Evolutionary conservation across 495 filamentous ascomycete species (phyloP).

Genomic region (Neurospora terricola): DNA sequence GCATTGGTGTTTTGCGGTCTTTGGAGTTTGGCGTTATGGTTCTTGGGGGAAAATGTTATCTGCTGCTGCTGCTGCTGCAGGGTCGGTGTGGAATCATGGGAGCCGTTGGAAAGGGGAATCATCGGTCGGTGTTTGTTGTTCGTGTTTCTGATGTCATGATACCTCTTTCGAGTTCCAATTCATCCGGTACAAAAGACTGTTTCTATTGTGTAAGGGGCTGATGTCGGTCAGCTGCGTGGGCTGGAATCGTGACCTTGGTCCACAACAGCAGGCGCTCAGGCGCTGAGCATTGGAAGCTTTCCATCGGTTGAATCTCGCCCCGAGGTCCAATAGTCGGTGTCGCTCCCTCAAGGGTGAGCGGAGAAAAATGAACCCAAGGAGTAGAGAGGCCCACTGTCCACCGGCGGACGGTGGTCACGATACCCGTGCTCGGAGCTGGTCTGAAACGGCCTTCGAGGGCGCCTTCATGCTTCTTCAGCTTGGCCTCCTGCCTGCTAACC

Average conservation of each 20-base stretch:
- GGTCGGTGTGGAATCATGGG: not conserved
- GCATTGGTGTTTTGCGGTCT: not conserved
- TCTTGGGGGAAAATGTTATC: not conserved
- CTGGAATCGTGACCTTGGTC: not conserved
- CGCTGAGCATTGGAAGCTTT: not conserved
- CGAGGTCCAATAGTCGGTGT: not conserved
- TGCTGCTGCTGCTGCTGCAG: not conserved
- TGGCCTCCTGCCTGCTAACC: not conserved
- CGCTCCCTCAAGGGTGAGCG: not conserved
- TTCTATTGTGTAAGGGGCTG: not conserved
- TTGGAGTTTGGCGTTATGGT: not conserved
- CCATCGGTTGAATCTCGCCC: not conserved
- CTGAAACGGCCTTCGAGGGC: not conserved
- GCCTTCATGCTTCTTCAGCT: not conserved
- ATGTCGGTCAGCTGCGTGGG: not conserved
- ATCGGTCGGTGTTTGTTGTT: not conserved
- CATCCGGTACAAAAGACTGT: not conserved
- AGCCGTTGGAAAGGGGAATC: not conserved
- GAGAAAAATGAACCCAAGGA: not conserved
- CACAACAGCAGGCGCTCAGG: not conserved
- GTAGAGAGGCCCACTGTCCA: not conserved
- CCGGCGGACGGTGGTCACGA: not conserved
- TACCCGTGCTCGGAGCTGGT: not conserved
- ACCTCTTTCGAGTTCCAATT: not conserved
- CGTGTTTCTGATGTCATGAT: not conserved